Base-by-base conservation (phyloP, 2,329 filamentous ascomycete genomes). In the Zarea fungicola region DNA sequence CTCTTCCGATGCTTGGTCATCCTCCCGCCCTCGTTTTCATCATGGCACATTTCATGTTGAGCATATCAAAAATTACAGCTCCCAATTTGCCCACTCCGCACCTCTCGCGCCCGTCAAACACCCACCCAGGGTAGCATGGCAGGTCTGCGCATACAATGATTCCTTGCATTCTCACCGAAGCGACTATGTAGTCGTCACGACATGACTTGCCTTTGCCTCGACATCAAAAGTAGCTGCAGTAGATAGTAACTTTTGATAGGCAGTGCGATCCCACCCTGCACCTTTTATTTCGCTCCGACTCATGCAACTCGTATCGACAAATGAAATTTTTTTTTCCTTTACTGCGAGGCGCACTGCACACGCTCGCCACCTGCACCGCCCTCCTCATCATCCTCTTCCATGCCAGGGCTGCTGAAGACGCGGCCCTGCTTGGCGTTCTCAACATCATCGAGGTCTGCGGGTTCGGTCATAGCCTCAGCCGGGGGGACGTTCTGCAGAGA, bases 331-430 rank as follows among this genome's bases (percentile, higher is more conserved):
- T n/a, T n/a, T 5, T 6, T 16, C 9, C 36, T 70, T 81, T 91
- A 93, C 80, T 93, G 88, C 28, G 87, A 89, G 50, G 88, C 87
- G 69, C 88, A 93, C 75, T 93, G 88, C 51, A 93, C 87, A 55
- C 88, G 82, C 74, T 91, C 87, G 42, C 75, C 85, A 54, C 85
- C 85, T 13, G 81, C 77, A 55, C 87, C 84, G 18, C 84, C 85
- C 40, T 88, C 85, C 39, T 90, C 83, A 7, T 91, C 87, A 11
- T 91, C 87, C 34, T 91, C 87, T 1, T 89, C 85, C 53, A 67
- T 66, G 48, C 69, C 74, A 19, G 74, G 73, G 55, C 80, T 83
- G 52, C 83, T 84, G 56, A 87, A 85, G 37, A 85, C 86, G 57
- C 85, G 78, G 47, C 78, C 78, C 62, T 81, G 77, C 28, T 75